A percentile compares a stretch with the other conserved stretches of the same genome.
phyloP scores from a whole-genome alignment of 2,329 filamentous ascomycete species.

The Elsinoe necatrix region DNA sequence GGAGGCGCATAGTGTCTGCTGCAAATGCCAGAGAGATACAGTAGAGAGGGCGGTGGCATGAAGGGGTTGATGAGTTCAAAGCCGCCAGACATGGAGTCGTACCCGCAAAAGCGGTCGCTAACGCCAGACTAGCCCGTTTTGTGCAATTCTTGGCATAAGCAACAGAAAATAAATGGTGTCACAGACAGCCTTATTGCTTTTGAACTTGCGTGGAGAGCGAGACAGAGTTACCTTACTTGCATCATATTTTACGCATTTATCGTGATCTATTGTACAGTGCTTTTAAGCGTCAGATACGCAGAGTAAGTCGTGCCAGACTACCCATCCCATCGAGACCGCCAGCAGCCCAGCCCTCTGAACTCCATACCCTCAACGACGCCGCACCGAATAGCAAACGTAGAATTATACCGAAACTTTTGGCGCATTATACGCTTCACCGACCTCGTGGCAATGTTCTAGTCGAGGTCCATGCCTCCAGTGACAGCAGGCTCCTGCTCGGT shows the following conservation, averaged over 20 bases:
- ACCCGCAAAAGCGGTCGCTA: neutral
- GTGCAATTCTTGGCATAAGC: neutral
- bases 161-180: neutral
- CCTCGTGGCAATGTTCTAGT: neutral
- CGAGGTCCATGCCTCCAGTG: slow-evolving; percentile 13
- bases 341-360: neutral
- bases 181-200: too few species aligned
- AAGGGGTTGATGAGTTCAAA: neutral
- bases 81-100: neutral
- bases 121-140: neutral
- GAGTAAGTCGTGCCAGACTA: neutral
- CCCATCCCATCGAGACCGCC: neutral
- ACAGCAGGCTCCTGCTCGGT: neutral
- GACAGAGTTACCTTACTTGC: too few species aligned
- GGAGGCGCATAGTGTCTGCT: neutral
- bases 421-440: neutral
- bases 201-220: too few species aligned
- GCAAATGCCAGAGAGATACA: neutral
- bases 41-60: neutral
- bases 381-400: neutral
- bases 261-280: slow-evolving; percentile 13
- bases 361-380: neutral
- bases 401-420: neutral
- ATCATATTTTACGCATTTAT: neutral
- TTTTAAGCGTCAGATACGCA: slow-evolving; percentile 2